These are phyloP conservation scores for Bolboschoenus planiculmis DNA, from an alignment of 176 grass and related monocot species.

Conservation along the genomic window DNA sequence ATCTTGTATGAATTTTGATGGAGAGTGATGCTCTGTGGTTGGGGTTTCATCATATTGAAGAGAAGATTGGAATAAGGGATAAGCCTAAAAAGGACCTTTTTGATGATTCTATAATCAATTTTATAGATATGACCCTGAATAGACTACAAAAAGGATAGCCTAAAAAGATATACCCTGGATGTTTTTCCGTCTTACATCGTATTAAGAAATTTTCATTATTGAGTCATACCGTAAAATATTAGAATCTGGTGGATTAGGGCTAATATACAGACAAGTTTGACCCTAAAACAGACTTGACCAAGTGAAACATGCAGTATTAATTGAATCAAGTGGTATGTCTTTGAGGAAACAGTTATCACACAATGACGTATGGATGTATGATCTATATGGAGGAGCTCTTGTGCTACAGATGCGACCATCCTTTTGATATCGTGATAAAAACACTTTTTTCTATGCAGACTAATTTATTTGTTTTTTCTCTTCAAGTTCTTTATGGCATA, in stretches of 20 bases:
- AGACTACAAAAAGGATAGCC: background rate
- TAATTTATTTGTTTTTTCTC: background rate
- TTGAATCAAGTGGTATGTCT: background rate
- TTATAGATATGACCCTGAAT: background rate
- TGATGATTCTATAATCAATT: background rate
- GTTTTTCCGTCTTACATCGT: background rate
- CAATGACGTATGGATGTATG: background rate
- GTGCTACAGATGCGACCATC: too few relatives aligned
- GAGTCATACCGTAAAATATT: background rate
- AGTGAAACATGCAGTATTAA: background rate
- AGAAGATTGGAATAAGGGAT: background rate
- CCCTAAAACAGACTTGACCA: background rate
- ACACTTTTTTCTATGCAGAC: background rate
- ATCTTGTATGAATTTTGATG: background rate
- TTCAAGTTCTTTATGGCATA: background rate
- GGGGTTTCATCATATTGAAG: background rate
- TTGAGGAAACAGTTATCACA: background rate
- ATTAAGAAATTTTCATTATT: background rate
- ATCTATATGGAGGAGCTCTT: background rate
- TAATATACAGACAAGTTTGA: background rate
- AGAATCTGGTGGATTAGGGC: background rate
- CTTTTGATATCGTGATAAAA: background rate
- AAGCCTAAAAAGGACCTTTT: background rate
- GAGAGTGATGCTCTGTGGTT: background rate
- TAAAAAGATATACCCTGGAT: background rate